Evolutionary conservation across 805 yeast species (phyloP), one percentile per base, ranked within the genome.

Genomic region (Candida nitratophila): DNA sequence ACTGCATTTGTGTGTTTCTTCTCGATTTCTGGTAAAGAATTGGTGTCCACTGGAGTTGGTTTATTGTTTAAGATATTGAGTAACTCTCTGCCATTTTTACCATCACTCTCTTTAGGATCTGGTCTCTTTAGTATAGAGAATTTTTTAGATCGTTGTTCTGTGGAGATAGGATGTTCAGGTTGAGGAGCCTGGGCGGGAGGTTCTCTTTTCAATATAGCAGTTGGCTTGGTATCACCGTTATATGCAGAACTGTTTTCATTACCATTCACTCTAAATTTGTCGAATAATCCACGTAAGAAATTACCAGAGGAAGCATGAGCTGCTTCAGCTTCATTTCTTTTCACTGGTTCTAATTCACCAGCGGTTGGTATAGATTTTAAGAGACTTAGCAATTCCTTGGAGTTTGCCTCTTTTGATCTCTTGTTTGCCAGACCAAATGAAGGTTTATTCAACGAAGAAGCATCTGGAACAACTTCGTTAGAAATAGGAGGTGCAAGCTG

Each of bases 381-480:
- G 24, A 64, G 51, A 37, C 60, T 55, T 43, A 65, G 45, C 27
- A 65, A 41, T 45, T 63, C 61, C 40, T 58, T 60, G 43, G 65
- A 57, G 41, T 64, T 56, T 1, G 63, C 51, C 43, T 55, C 61
- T 34, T 57, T 60, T n/a, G 65, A 56, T 40, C 59, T 57, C 30
- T 51, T 51, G 43, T 53, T 52, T 14, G 53, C 45, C 14, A 57
- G 46, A 12, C 43, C 55, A 43, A 61, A 54, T 15, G 54, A 53
- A n/a, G 69, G 68, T 44, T 57, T 64, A 38, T 53, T 55, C 32
- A 65, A 53, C 2, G 62, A 47, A 2, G 63, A 60, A 9, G 65
- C 61, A 17, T 57, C 58, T 26, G 68, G 68, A 7, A 63, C 61
- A 31, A 41, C 41, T 39, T 39, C 49, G 38, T 41, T 38, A 16